Base-by-base conservation (phyloP, 2,329 filamentous ascomycete species). In the Fusarium robinianum region DNA sequence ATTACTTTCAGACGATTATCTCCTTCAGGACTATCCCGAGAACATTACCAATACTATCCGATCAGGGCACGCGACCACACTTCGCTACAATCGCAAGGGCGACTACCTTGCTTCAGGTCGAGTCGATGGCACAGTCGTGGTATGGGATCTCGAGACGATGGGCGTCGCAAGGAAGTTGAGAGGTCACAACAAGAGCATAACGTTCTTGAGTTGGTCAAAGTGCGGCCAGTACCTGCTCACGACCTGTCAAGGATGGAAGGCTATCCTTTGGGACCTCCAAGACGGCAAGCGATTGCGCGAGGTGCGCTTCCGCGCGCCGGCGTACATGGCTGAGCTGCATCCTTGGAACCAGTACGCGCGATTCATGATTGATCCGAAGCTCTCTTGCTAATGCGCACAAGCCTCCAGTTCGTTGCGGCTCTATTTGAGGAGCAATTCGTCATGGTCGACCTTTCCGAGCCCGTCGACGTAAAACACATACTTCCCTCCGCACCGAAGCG, bases 111-210 rank as follows among this genome's bases (percentile, higher is more conserved):
- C 94, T 30, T 95, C 91, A 19, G 94, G 94, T 53, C 85, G 94
- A 64, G 88, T 90, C 51, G 94, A 99, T 72, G 94, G 94, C 57
- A 94, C 90, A 5, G 87, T 99, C 26, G 89, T 95, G 41, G 87
- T 99, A 32, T 99, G 95, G 79, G 94, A 99, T 65, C 83, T 97
- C 35, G 95, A 99, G 71, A 99, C 95, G 8, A 95, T 95, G 78
- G 92, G 94, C 24, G 89, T 97, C 5, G 94, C 94, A 46, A 86
- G 90, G 64, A 99, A 97, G 72, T 76, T 99, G 53, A 84, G 90
- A 55, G 94, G 92, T 9, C 94, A 99, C 71, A 95, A 88, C 36
- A 85, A 89, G 64, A 92, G 94, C 65, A 91, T 99, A 44, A 92
- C 95, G 59, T 96, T 89, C 37, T 71, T 99, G 48, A 95, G 91